A percentile compares a stretch with the other conserved stretches of the same genome.
phyloP scores from a whole-genome alignment of 2,329 filamentous ascomycete genomes.

The Akanthomyces dipterigenus region DNA sequence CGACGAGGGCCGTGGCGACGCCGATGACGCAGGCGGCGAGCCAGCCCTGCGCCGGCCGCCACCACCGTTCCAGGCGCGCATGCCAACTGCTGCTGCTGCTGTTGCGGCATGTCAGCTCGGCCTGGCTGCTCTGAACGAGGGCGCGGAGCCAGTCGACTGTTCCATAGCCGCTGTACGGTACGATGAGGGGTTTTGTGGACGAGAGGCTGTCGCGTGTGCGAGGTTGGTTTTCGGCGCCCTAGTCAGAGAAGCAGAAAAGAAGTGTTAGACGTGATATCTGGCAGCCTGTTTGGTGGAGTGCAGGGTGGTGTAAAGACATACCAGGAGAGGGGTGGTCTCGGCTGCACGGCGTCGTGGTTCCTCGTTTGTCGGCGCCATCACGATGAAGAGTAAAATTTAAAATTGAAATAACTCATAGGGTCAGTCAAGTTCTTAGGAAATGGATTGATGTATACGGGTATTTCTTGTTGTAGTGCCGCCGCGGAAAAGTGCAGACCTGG shows the following conservation, averaged over 20 bases:
- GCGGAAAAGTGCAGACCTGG: neutral
- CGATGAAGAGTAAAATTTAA: neutral
- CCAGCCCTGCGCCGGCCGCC: slow-evolving; percentile 70
- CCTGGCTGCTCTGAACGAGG: neutral
- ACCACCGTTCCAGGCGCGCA: slow-evolving; percentile 16
- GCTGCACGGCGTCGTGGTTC: neutral
- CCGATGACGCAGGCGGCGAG: slow-evolving; percentile 79
- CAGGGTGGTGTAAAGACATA: neutral
- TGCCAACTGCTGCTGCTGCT: neutral
- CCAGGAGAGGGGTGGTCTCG: neutral
- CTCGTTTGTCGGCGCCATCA: neutral
- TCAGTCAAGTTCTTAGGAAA: too few relatives aligned
- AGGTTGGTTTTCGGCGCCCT: neutral
- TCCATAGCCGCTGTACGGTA: neutral
- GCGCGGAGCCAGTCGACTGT: slow-evolving; percentile 3
- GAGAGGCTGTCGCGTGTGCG: neutral
- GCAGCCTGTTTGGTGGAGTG: neutral
- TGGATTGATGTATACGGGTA: too few relatives aligned
- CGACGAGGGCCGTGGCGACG: slow-evolving; percentile 73
- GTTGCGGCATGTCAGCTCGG: neutral
- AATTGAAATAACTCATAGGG: neutral
- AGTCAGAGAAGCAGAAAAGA: neutral
- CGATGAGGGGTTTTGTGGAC: neutral
- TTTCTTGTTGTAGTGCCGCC: neutral
- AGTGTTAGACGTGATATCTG: neutral